phyloP scores from a whole-genome alignment of 1,284 basidiomycete genomes.

The Fistulinella cinereoalba region DNA sequence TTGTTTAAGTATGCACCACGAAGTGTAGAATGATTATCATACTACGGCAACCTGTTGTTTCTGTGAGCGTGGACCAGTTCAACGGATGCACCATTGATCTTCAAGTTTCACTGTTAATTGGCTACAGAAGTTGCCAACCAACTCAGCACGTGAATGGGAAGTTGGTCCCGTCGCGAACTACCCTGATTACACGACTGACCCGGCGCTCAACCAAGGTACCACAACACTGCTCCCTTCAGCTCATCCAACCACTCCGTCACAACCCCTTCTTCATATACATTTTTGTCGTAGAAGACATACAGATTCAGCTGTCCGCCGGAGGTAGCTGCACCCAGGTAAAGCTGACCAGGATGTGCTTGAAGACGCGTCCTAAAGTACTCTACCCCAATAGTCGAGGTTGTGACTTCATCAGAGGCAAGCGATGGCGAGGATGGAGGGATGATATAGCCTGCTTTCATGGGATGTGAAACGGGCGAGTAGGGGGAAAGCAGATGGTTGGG shows the following conservation, averaged over 20 bases:
- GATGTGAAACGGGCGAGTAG: slow-evolving; percentile 10
- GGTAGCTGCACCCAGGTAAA: slow-evolving; percentile 44
- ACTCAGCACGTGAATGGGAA: too few relatives aligned
- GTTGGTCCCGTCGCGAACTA: too few relatives aligned
- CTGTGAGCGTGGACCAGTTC: too few relatives aligned
- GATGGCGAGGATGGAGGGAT: slow-evolving; percentile 2
- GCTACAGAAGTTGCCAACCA: too few relatives aligned
- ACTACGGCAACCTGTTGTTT: too few relatives aligned
- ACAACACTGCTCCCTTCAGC: slow-evolving; percentile 36
- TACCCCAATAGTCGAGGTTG: slow-evolving; percentile 6
- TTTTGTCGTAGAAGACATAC: slow-evolving; percentile 41
- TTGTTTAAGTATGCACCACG: too few relatives aligned
- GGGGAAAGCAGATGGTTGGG: slow-evolving; percentile 22
- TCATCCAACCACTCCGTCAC: slow-evolving; percentile 46
- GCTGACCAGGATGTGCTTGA: slow-evolving; percentile 45
- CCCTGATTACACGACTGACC: too few relatives aligned
- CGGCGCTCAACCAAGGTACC: slow-evolving; percentile 36
- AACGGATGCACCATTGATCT: too few relatives aligned
- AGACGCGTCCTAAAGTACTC: slow-evolving; percentile 26
- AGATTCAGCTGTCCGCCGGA: slow-evolving; percentile 26
- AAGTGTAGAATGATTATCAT: too few relatives aligned
- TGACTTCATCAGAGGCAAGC: not conserved
- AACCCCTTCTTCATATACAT: slow-evolving; percentile 38
- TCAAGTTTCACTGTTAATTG: too few relatives aligned
- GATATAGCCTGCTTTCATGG: slow-evolving; percentile 21